A percentile compares a stretch with the other conserved stretches of the same genome.
These are phyloP conservation scores for Lepidium africanum DNA, from an alignment of 345 rosid species.

Conservation along the genomic window DNA sequence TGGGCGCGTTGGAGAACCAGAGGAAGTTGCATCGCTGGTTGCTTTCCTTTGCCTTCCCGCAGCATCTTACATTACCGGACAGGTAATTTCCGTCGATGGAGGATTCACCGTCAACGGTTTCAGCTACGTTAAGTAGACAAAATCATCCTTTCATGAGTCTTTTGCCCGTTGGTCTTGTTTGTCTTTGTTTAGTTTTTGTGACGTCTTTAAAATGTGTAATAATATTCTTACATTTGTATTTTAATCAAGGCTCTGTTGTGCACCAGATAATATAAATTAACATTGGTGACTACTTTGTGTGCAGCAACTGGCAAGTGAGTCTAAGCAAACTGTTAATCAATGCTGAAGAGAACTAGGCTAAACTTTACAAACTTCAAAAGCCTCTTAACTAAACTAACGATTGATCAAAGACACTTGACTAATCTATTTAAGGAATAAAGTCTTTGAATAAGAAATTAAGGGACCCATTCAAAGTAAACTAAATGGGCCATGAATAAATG, in stretches of 20 bases:
- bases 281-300: no score
- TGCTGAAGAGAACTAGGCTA: neutral
- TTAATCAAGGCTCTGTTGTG: neutral
- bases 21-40: constrained; percentile 65
- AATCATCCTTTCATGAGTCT: neutral
- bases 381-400: no score
- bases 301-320: no score
- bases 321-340: neutral
- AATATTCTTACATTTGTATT: neutral
- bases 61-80: constrained; percentile 64
- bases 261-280: neutral
- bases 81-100: constrained; percentile 28
- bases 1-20: constrained; percentile 69
- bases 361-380: no score
- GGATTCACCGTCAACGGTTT: constrained; percentile 30
- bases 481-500: neutral
- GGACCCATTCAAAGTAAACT: neutral
- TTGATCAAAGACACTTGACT: no score
- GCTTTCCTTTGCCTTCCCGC: constrained; percentile 78
- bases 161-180: neutral
- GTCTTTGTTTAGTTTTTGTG: neutral
- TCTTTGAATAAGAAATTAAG: neutral
- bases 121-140: neutral
- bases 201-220: neutral
- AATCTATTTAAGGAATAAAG: neutral